Evolutionary conservation across 495 filamentous ascomycete species (phyloP).

Genomic region (Penicillium maclennaniae): DNA sequence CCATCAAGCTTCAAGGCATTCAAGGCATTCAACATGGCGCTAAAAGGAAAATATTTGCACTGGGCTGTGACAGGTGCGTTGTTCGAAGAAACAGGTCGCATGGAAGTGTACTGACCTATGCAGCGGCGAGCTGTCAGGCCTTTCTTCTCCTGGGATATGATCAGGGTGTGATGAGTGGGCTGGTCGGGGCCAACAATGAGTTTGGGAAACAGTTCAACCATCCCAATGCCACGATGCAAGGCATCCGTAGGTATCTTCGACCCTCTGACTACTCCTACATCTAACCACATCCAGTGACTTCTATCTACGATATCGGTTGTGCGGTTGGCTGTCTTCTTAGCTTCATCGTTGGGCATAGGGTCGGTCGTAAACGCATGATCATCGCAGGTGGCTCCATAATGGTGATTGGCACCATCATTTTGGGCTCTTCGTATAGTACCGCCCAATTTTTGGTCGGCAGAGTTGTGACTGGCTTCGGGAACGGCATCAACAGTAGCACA

Average conservation of each 20-base stretch:
- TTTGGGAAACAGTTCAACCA: conserved; percentile 38
- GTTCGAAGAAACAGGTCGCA: neutral
- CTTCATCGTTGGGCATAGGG: conserved; percentile 38
- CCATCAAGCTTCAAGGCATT: neutral
- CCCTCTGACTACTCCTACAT: neutral
- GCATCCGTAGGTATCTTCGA: conserved; percentile 21
- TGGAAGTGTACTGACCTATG: neutral
- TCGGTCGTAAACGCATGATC: conserved; percentile 44
- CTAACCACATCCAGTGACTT: conserved; percentile 23
- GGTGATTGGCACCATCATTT: conserved; percentile 38
- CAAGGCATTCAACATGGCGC: conserved; percentile 8
- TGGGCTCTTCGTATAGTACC: conserved; percentile 43
- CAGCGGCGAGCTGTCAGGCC: conserved; percentile 30
- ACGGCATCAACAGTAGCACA: conserved; percentile 49
- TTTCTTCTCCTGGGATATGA: conserved; percentile 39
- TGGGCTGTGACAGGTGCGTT: conserved; percentile 19
- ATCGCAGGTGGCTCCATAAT: conserved; percentile 39
- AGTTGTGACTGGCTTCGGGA: conserved; percentile 46
- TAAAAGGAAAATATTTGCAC: conserved; percentile 17
- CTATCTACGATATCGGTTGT: conserved; percentile 47
- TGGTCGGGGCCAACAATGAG: conserved; percentile 36
- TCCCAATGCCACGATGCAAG: conserved; percentile 37
- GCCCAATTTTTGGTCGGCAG: conserved; percentile 50
- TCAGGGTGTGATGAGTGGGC: conserved; percentile 38
- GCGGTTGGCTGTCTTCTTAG: conserved; percentile 40